Evolutionary conservation across 345 rosid species (phyloP).

Genomic region (thale cress (Arabidopsis thaliana)): DNA sequence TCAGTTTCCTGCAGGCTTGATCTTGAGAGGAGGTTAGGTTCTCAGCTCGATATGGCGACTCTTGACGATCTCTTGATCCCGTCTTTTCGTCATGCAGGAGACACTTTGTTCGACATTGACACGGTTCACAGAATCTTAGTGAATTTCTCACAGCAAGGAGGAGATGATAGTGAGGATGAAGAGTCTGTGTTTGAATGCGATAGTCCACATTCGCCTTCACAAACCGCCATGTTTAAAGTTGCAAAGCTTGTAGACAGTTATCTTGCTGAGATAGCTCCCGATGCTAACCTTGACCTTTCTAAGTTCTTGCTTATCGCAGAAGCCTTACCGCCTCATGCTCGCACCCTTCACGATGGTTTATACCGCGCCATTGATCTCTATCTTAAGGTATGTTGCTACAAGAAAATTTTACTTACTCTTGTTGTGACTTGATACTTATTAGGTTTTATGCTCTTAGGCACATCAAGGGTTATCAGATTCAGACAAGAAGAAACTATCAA

Average conservation of each 20-base stretch:
- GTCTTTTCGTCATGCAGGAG: constrained; percentile 80
- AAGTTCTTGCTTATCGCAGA: constrained; percentile 91
- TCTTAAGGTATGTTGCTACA: constrained; percentile 61
- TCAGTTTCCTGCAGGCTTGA: constrained; percentile 80
- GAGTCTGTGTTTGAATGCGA: constrained; percentile 83
- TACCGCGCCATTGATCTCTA: constrained; percentile 93
- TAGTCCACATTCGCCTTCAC: constrained; percentile 84
- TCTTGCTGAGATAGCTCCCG: constrained; percentile 95
- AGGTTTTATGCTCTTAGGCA: constrained; percentile 55
- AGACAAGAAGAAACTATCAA: constrained; percentile 83
- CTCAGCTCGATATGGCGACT: constrained; percentile 89
- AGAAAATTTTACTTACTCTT: neutral
- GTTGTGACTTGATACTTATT: constrained; percentile 7
- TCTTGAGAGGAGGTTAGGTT: constrained; percentile 87
- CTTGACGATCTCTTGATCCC: constrained; percentile 94
- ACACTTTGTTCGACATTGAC: constrained; percentile 92
- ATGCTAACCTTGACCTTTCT: constrained; percentile 85
- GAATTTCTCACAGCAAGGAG: constrained; percentile 93
- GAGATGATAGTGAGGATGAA: constrained; percentile 86
- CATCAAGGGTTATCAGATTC: constrained; percentile 76
- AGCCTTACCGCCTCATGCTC: constrained; percentile 87
- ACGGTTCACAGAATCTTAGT: constrained; percentile 91
- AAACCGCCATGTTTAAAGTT: constrained; percentile 78
- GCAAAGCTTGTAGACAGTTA: constrained; percentile 88
- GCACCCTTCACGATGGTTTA: constrained; percentile 82